A percentile compares a stretch with the other conserved stretches of the same genome.
phyloP scores from a whole-genome alignment of 2,329 filamentous ascomycete genomes.

The Metarhizium brunneum region DNA sequence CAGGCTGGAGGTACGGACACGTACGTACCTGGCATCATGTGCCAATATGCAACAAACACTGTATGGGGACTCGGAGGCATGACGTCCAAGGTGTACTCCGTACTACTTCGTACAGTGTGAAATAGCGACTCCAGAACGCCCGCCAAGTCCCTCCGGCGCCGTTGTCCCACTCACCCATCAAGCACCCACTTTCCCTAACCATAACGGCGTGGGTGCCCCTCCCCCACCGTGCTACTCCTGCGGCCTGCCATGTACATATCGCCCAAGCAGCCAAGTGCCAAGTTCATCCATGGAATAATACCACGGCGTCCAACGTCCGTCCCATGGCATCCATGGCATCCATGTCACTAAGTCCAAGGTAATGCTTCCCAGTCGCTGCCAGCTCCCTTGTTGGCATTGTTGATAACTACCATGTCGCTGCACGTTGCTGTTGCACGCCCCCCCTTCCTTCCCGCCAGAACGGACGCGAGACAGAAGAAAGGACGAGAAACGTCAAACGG shows the following conservation, averaged over 20 bases:
- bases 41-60: no score
- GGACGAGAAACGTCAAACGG: background rate
- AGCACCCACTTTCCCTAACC: background rate
- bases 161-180: background rate
- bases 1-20: no score
- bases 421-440: background rate
- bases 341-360: constrained; percentile 1
- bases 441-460: background rate
- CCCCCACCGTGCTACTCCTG: constrained; percentile 1
- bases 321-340: background rate
- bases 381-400: background rate
- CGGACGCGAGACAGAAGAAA: background rate
- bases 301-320: background rate
- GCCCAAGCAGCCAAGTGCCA: background rate
- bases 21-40: background rate
- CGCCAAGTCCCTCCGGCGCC: background rate
- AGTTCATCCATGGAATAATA: background rate
- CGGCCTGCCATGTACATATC: background rate
- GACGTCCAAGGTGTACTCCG: no score
- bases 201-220: constrained; percentile 2
- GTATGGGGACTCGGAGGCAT: background rate
- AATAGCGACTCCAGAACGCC: background rate
- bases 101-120: background rate
- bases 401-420: background rate
- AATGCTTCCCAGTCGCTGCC: background rate